These are phyloP conservation scores for Puccinia horiana DNA, from an alignment of 1,284 basidiomycete genomes.

Conservation along the genomic window DNA sequence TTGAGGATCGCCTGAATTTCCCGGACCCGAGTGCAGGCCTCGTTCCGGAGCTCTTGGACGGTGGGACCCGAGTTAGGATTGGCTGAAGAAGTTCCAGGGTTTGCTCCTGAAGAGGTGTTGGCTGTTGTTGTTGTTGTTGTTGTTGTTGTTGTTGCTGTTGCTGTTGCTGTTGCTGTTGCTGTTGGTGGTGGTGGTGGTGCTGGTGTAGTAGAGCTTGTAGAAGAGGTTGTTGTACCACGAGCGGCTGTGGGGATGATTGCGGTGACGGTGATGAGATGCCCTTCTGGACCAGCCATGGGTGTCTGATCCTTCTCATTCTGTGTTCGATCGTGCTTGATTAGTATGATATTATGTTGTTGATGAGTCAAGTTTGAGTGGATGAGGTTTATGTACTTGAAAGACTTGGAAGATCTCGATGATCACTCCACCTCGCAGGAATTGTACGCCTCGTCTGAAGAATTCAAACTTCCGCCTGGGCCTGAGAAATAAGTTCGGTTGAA, in stretches of 20 bases:
- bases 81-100: neutral
- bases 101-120: too few species aligned
- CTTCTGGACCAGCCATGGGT: neutral
- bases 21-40: constrained; percentile 33
- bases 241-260: constrained; percentile 33
- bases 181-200: neutral
- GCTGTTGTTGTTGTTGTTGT: neutral
- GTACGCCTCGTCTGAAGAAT: constrained; percentile 27
- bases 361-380: neutral
- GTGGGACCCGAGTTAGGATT: neutral
- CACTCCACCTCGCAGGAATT: constrained; percentile 30
- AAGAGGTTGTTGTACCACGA: neutral
- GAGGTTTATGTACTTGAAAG: neutral
- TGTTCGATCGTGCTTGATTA: neutral
- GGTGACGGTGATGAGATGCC: constrained; percentile 41
- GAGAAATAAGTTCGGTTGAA: neutral
- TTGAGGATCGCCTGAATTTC: constrained; percentile 42
- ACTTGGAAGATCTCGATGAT: constrained; percentile 41
- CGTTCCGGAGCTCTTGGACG: constrained; percentile 35
- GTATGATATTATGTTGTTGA: neutral
- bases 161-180: neutral
- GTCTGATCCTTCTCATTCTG: constrained; percentile 17
- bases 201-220: neutral
- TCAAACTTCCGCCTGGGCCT: constrained; percentile 30
- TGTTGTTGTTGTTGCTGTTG: neutral